These are phyloP conservation scores for Salix brachista DNA, from an alignment of 345 rosid species.

Conservation along the genomic window DNA sequence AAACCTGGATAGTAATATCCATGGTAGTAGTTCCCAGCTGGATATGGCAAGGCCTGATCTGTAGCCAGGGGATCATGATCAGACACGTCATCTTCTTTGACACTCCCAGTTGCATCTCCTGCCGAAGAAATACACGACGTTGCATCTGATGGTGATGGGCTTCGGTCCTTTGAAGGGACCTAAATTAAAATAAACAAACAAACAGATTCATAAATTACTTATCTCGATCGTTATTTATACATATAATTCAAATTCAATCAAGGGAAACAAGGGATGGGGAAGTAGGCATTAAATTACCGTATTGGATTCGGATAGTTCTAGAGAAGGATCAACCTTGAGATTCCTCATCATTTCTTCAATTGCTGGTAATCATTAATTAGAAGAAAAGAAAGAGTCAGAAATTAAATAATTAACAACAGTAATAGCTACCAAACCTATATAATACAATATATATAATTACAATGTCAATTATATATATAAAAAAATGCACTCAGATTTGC, in stretches of 20 bases:
- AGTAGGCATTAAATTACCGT: background rate
- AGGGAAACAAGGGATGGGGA: background rate
- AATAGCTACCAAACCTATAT: background rate
- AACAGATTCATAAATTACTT: background rate
- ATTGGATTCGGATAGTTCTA: background rate
- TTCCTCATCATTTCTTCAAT: slow-evolving; percentile 12
- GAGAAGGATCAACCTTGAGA: slow-evolving; percentile 4
- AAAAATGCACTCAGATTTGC: background rate
- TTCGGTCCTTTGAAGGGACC: slow-evolving; percentile 30
- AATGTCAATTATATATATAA: background rate
- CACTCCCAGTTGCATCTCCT: slow-evolving; percentile 14
- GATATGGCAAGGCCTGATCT: slow-evolving; percentile 30
- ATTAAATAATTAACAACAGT: background rate
- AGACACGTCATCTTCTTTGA: slow-evolving; percentile 6
- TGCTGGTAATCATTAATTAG: background rate
- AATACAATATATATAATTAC: background rate
- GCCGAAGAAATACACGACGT: slow-evolving; percentile 21
- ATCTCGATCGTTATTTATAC: too few species aligned
- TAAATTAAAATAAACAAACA: background rate
- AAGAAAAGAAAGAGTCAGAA: background rate
- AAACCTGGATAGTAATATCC: slow-evolving; percentile 49
- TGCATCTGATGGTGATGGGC: slow-evolving; percentile 30
- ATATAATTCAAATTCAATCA: background rate
- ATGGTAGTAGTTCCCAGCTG: slow-evolving; percentile 28
- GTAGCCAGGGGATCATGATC: slow-evolving; percentile 30